Base-by-base conservation (phyloP, 129 eudicot genomes). In the Sambucus nigra region DNA sequence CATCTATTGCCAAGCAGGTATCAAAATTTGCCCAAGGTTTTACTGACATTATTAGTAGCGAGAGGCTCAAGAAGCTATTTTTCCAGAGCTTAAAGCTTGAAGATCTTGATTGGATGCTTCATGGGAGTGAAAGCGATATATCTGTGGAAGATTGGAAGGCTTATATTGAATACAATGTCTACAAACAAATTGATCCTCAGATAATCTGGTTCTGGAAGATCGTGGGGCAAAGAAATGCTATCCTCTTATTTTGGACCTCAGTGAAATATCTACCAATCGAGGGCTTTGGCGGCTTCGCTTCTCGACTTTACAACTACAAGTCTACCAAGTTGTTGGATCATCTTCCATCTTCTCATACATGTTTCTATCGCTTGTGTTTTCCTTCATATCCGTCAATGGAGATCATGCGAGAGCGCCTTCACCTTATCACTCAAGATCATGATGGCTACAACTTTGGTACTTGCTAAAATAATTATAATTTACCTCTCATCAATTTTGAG, bases 211-310 rank as follows among this genome's bases (percentile, higher is more conserved):
- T 79, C 50, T 79, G 86, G 86, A 66, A 79, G 86, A 81, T 79
- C 26, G 70, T 73, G 0, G 80, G 77, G 64, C 91, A 82, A 51
- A 73, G 61, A 52, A 86, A 69, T 59, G 73, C 62, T 51, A 87
- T 92, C 23, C 87, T 92, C 27, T 86, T 82, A 71, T 92, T 92
- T 45, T 92, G 99, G 99, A 92, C 99, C 15, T 86, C 96, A 12
- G 38, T 92, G 53, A 92, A 82, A 66, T 73, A 82, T 69, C 68
- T 92, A 47, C 99, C 99, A 0, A 47, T 86, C 5, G 94, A 92
- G 17, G 99, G 99, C 29, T 92, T 92, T 57, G 23, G 82, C n/a
- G 96, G 99, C 4, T 75, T 92, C 68, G 76, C 91, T 48, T 92
- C 99, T 60, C 75, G 73, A 50, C 78, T 92, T 20, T 63, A 49